Conservation (phyloP, 2,329 filamentous ascomycete genomes). For the Falciphora oryzae region DNA sequence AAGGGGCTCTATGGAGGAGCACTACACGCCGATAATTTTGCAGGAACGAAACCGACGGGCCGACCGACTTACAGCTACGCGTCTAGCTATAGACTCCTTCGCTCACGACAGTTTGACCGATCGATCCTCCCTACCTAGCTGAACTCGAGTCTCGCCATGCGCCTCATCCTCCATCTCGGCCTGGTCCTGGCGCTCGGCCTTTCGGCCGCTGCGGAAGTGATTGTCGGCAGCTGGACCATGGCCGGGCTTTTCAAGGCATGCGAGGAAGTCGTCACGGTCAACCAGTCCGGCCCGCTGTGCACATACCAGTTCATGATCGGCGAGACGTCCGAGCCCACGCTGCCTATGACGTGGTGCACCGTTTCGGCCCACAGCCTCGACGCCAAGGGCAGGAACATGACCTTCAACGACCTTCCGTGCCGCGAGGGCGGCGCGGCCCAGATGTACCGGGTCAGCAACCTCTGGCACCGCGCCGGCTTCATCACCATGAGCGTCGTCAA, state of each 20-base stretch:
- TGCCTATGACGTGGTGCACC: not conserved
- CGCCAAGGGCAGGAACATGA: not conserved
- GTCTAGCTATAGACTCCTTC: not conserved
- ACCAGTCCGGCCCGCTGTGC: not conserved
- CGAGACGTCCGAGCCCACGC: not conserved
- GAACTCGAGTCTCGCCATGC: not conserved
- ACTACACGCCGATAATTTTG: not conserved
- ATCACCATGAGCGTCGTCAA: slow-evolving; percentile 3
- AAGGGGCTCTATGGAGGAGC: not conserved
- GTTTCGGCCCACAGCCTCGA: not conserved
- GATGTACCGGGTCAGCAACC: not conserved
- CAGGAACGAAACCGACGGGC: not conserved
- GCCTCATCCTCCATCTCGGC: not conserved
- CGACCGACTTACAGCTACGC: not conserved
- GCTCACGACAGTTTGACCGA: not conserved
- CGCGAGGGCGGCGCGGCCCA: not conserved
- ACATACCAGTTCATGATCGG: slow-evolving; percentile 5
- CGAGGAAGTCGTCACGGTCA: not conserved
- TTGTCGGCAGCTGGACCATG: slow-evolving; percentile 3
- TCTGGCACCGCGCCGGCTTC: slow-evolving; percentile 2
- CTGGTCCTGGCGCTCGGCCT: not conserved
- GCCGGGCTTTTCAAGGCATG: not conserved
- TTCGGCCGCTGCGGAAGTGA: not conserved
- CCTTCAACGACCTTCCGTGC: not conserved
- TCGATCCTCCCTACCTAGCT: not conserved